Evolutionary conservation across 768 basidiomycete genomes (phyloP), one percentile per base, ranked within the genome.

Genomic region (Rhizopogon sp.): DNA sequence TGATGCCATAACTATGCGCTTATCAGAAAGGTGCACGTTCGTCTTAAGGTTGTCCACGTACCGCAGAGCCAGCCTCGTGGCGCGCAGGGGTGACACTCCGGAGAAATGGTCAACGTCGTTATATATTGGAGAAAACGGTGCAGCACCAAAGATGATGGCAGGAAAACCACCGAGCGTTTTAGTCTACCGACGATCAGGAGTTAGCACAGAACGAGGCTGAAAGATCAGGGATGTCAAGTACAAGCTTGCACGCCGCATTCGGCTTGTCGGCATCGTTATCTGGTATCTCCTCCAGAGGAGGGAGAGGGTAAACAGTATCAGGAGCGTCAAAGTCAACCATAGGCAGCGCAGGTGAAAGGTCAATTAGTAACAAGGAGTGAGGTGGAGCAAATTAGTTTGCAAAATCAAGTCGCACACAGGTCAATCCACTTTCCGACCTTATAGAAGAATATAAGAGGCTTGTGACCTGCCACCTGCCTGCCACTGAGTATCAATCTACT

Each of bases 1-100:
- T 70, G 53, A 94, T 85, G 28, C 90, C 92, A 71, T 91, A 93
- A 41, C 92, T 92, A 55, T 41, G 39, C 25, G 6, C 9, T 3
- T 9, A 2, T 39, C n/a, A 31, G 33, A 9, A n/a, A 20, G 11
- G 6, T 33, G 4, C 31, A 8, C 1, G 3, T 29, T 20, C 33
- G 6, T 5, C 17, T 31, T 14, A 3, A 45, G 20, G 29, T 6
- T 16, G 29, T 7, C 37, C 13, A 62, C 74, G 39, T 69, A 92
- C 91, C 88, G 78, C 42, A 93, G 75, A 8, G 89, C 90, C 35
- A 91, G 80, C 42, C 90, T 76, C 28, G 90, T 79, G 35, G 85
- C 81, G 35, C 85, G 80, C 22, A 88, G 63, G 5, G 89, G 90
- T 1, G 71, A 66, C 44, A 75, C 71, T 51, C 86, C 79, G 40